Evolutionary conservation across 345 rosid genomes (phyloP).

Genomic region (Melaleuca alternifolia): DNA sequence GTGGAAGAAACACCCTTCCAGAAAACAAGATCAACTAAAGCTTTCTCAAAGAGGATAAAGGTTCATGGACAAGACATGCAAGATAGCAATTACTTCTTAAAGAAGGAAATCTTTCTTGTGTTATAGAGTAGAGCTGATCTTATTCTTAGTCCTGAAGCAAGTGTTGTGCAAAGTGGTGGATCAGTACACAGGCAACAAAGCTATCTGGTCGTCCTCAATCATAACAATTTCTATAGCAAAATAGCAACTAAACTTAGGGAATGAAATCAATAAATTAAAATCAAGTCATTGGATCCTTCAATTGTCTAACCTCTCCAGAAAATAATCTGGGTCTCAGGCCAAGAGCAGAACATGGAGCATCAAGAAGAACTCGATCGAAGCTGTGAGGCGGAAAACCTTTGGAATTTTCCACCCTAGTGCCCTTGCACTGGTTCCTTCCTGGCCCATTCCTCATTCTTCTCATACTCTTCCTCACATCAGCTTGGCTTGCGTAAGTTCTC

Average conservation of each 20-base stretch:
- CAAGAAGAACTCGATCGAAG: slow-evolving; percentile 91
- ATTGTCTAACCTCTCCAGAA: slow-evolving; percentile 60
- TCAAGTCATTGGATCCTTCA: background rate
- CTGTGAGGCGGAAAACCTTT: slow-evolving; percentile 73
- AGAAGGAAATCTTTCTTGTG: background rate
- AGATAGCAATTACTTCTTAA: background rate
- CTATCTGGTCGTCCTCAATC: background rate
- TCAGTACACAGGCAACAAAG: background rate
- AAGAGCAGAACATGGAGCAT: slow-evolving; percentile 99
- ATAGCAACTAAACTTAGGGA: background rate
- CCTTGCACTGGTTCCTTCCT: slow-evolving; percentile 74
- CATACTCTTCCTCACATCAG: slow-evolving; percentile 60
- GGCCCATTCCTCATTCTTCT: slow-evolving; percentile 79
- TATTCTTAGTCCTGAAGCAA: background rate
- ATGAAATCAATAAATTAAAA: background rate
- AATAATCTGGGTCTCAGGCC: slow-evolving; percentile 94
- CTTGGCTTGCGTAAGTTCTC: slow-evolving; percentile 46
- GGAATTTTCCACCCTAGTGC: slow-evolving; percentile 72
- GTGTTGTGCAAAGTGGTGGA: background rate
- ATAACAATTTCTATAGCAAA: background rate
- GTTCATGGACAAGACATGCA: background rate
- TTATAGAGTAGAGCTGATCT: background rate
- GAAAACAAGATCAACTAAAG: background rate
- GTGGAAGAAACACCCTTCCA: background rate
- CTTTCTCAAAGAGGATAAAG: background rate